phyloP scores from a whole-genome alignment of 768 basidiomycete genomes.

The Zangia roseola region DNA sequence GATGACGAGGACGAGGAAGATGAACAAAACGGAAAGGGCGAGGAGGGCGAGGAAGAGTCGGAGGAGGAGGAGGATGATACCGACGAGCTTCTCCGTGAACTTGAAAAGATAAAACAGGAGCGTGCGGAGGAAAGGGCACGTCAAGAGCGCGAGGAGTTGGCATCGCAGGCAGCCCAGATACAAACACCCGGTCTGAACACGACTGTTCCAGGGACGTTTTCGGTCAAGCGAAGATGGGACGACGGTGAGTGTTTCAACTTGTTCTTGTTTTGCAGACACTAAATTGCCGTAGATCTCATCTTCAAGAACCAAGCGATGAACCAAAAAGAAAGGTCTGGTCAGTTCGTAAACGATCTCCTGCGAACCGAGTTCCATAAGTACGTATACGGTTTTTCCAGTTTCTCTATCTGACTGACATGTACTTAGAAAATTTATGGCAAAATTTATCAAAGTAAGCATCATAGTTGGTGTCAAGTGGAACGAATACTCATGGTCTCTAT shows the following conservation, averaged over 20 bases:
- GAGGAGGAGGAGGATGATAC: constrained; percentile 68
- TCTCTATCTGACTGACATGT: constrained; percentile 9
- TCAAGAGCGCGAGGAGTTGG: constrained; percentile 74
- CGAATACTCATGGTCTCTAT: not conserved
- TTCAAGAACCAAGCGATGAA: constrained; percentile 97
- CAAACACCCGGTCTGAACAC: constrained; percentile 72
- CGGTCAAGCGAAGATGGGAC: constrained; percentile 94
- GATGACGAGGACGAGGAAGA: constrained; percentile 74
- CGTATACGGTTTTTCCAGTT: constrained; percentile 30
- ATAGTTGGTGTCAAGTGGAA: not conserved
- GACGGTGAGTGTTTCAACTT: constrained; percentile 58
- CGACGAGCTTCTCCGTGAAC: constrained; percentile 88
- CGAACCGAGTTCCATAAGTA: constrained; percentile 93
- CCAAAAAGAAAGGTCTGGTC: constrained; percentile 58
- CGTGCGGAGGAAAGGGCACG: constrained; percentile 90
- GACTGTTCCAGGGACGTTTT: constrained; percentile 77
- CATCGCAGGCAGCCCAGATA: constrained; percentile 59
- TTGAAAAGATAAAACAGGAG: constrained; percentile 98
- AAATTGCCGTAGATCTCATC: constrained; percentile 67
- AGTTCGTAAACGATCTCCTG: constrained; percentile 94
- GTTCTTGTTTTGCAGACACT: not conserved
- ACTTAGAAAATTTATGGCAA: constrained; percentile 84
- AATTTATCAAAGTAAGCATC: constrained; percentile 75
- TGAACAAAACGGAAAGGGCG: constrained; percentile 32
- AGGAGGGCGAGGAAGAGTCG: constrained; percentile 50